Evolutionary conservation across 1,139 yeast genomes (phyloP).

Genomic region (Sugiyamaella xylanicola): DNA sequence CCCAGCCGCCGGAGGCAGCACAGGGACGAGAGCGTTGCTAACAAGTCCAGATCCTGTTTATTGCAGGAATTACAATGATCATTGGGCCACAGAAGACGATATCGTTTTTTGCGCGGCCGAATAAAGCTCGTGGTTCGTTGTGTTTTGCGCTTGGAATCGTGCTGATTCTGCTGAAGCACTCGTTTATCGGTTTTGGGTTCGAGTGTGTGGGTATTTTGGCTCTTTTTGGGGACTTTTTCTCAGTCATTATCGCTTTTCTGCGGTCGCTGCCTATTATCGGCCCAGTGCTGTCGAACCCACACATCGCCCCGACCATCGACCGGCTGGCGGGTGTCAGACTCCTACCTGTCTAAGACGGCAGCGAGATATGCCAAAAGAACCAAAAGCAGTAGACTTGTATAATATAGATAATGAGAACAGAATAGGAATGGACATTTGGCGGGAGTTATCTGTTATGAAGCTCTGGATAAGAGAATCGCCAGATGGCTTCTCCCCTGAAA

Average conservation of each 20-base stretch:
- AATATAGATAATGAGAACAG: background rate
- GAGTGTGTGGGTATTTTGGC: conserved; percentile 89
- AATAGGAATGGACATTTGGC: background rate
- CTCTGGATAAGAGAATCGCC: no score
- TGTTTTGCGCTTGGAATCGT: conserved; percentile 76
- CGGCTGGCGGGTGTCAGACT: conserved; percentile 64
- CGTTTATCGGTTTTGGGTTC: conserved; percentile 81
- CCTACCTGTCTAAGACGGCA: conserved; percentile 59
- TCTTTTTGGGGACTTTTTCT: conserved; percentile 88
- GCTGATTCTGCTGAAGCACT: conserved; percentile 70
- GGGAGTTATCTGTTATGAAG: no score
- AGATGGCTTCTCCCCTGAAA: no score
- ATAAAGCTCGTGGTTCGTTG: conserved; percentile 81
- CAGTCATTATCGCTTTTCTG: conserved; percentile 85
- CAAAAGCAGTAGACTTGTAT: background rate
- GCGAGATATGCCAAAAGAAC: background rate
- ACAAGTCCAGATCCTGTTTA: conserved; percentile 52
- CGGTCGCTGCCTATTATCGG: conserved; percentile 89
- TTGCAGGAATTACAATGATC: conserved; percentile 78
- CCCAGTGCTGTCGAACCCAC: conserved; percentile 78
- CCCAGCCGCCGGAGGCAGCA: conserved; percentile 11
- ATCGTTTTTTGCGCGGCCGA: conserved; percentile 82
- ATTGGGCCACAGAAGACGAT: conserved; percentile 87
- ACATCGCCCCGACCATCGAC: conserved; percentile 72
- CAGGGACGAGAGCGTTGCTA: background rate